Conservation (phyloP, 2,329 filamentous ascomycete genomes). For the Diplocarpon rosae region DNA sequence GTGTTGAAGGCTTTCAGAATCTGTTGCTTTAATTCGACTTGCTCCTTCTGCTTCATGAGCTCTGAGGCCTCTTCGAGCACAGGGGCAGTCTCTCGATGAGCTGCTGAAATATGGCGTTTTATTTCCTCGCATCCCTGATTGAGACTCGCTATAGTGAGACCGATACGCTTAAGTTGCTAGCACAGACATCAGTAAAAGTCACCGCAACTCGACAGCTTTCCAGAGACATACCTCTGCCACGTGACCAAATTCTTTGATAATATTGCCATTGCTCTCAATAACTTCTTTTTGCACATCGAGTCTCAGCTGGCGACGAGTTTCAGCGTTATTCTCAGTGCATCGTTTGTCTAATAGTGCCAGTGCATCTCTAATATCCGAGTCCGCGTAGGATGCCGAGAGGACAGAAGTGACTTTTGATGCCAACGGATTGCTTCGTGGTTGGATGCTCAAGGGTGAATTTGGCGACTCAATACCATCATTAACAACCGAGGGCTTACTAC, state of each 20-base stretch:
- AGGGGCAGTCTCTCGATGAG: constrained; percentile 61
- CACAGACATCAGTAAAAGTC: constrained; percentile 21
- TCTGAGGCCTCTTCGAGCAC: constrained; percentile 67
- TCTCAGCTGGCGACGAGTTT: constrained; percentile 67
- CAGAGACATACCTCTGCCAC: constrained; percentile 61
- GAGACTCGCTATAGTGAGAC: constrained; percentile 62
- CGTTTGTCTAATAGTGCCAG: constrained; percentile 67
- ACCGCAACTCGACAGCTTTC: background rate
- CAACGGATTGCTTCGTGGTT: constrained; percentile 45
- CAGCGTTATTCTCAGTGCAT: constrained; percentile 60
- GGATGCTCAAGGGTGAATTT: constrained; percentile 17
- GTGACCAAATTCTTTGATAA: constrained; percentile 77
- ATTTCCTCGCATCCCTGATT: constrained; percentile 75
- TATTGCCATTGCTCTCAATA: constrained; percentile 81
- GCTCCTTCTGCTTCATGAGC: constrained; percentile 60
- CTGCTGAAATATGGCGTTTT: constrained; percentile 63
- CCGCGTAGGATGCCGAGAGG: constrained; percentile 83
- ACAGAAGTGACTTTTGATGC: constrained; percentile 75
- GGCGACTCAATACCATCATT: constrained; percentile 19
- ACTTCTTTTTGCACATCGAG: constrained; percentile 84
- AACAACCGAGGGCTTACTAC: constrained; percentile 17
- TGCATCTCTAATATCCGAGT: constrained; percentile 82
- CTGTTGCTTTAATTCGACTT: constrained; percentile 69
- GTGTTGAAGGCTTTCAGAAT: constrained; percentile 66
- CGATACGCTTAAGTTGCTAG: constrained; percentile 80